Conservation (phyloP, 2,329 filamentous ascomycete genomes). For the Sporothrix curviconia region DNA sequence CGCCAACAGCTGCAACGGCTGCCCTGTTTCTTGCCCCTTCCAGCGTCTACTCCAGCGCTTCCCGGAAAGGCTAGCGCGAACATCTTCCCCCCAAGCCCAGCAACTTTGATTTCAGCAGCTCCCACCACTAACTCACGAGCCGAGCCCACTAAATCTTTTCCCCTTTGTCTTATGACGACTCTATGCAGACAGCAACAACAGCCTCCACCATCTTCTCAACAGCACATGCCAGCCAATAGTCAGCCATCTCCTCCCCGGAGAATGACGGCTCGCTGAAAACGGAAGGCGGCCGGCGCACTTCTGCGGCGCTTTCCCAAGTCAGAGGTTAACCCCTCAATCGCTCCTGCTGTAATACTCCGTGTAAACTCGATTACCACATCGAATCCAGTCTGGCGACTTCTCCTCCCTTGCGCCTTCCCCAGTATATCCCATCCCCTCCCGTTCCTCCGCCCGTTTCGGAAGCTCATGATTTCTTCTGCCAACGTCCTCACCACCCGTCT, state of each 20-base stretch:
- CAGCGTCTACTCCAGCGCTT: too few species aligned
- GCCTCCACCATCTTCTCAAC: neutral
- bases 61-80: neutral
- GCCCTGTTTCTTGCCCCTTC: too few species aligned
- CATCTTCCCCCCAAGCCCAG: too few species aligned
- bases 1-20: neutral
- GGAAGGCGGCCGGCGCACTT: constrained; percentile 4
- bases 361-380: constrained; percentile 6
- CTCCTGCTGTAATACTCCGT: neutral
- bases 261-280: constrained; percentile 1
- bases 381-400: neutral
- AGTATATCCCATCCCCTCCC: too few species aligned
- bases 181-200: neutral
- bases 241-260: constrained; percentile 1
- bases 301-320: too few species aligned
- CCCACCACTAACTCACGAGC: too few species aligned
- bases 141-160: too few species aligned
- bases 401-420: too few species aligned
- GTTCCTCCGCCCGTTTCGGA: too few species aligned
- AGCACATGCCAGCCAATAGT: neutral
- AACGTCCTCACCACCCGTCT: neutral
- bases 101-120: neutral
- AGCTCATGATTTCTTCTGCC: neutral
- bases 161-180: too few species aligned
- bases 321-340: constrained; percentile 6